Evolutionary conservation across 768 basidiomycete genomes (phyloP).

Genomic region (Auricularia sp.): DNA sequence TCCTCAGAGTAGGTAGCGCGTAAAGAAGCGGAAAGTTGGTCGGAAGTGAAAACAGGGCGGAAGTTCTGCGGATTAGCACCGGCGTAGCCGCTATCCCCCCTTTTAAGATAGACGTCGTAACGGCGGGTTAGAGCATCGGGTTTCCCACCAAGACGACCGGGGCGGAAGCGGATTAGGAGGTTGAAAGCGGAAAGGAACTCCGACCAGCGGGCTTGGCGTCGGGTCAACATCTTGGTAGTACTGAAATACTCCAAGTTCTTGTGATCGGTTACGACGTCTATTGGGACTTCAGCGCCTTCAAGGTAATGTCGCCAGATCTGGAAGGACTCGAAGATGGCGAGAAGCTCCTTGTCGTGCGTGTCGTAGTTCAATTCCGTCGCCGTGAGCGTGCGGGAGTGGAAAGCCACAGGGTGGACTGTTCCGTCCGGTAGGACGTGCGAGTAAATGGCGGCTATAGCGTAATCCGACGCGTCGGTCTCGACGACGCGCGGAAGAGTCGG

Average conservation of each 20-base stretch:
- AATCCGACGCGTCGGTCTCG: constrained; percentile 23
- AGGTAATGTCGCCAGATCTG: constrained; percentile 14
- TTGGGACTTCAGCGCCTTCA: constrained; percentile 9
- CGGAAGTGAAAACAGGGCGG: constrained; percentile 14
- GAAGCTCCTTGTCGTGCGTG: constrained; percentile 40
- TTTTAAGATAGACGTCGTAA: constrained; percentile 15
- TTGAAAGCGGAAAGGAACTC: constrained; percentile 30
- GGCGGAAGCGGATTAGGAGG: constrained; percentile 24
- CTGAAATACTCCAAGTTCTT: constrained; percentile 19
- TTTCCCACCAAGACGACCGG: constrained; percentile 8
- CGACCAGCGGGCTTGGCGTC: constrained; percentile 23
- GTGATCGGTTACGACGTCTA: constrained; percentile 17
- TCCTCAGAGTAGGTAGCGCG: constrained; percentile 6
- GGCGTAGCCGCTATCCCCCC: constrained; percentile 16
- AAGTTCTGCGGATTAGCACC: constrained; percentile 16
- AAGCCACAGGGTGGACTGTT: constrained; percentile 29
- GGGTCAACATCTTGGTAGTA: constrained; percentile 15
- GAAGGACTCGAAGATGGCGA: constrained; percentile 30
- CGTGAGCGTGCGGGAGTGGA: constrained; percentile 22
- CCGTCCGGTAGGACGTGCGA: constrained; percentile 9
- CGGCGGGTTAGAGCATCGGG: constrained; percentile 17
- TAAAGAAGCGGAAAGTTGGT: constrained; percentile 14
- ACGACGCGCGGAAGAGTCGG: constrained; percentile 13
- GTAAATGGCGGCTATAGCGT: constrained; percentile 16
- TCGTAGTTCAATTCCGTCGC: constrained; percentile 36